A percentile compares a stretch with the other conserved stretches of the same genome.
These are phyloP conservation scores for Candida glaebosa DNA, from an alignment of 805 yeast species.

Conservation along the genomic window DNA sequence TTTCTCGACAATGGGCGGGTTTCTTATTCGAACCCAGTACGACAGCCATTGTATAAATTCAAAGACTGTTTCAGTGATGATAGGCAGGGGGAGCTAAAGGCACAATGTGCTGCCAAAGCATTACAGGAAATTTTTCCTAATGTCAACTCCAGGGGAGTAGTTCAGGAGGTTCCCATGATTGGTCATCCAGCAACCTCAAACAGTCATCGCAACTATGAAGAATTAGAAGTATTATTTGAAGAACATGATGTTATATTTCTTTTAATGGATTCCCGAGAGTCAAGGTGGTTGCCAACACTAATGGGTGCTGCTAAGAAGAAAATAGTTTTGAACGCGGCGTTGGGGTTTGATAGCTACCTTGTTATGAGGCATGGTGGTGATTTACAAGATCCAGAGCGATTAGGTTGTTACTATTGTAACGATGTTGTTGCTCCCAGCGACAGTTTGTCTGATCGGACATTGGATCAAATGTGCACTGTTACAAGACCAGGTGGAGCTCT, in stretches of 20 bases:
- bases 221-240: constrained; percentile 50
- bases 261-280: constrained; percentile 90
- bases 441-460: constrained; percentile 78
- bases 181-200: constrained; percentile 81
- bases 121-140: constrained; percentile 76
- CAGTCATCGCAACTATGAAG: constrained; percentile 45
- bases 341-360: constrained; percentile 90
- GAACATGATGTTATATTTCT: constrained; percentile 76
- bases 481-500: constrained; percentile 95
- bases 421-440: constrained; percentile 94
- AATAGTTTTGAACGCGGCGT: constrained; percentile 83
- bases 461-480: constrained; percentile 98
- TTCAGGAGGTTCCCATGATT: constrained; percentile 88
- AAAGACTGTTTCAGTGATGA: constrained; percentile 69
- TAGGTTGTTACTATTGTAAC: constrained; percentile 95
- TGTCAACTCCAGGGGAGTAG: constrained; percentile 58
- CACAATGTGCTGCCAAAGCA: constrained; percentile 71
- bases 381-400: constrained; percentile 18
- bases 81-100: constrained; percentile 70
- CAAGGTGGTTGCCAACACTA: constrained; percentile 96
- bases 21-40: constrained; percentile 90
- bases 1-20: constrained; percentile 88
- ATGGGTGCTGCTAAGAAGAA: constrained; percentile 65
- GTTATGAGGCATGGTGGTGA: constrained; percentile 88
- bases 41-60: constrained; percentile 84